Percentiles rank a stretch among this genome's conserved stretches.
Evolutionary conservation across 441 rosid species (phyloP).

Genomic region (Populus trichocarpa): DNA sequence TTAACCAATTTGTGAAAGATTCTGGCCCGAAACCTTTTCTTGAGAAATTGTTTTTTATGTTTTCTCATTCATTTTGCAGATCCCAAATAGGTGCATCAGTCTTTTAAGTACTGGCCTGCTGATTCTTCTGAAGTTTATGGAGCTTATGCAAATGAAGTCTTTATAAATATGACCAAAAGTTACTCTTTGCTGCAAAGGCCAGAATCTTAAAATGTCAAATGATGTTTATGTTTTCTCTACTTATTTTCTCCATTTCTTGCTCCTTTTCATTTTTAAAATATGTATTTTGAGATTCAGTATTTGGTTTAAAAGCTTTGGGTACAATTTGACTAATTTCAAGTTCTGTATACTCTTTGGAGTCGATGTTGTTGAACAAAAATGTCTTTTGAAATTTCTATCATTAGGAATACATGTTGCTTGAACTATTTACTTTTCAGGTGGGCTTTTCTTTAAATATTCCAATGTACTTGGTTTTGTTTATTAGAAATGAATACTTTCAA

Average conservation of each 20-base stretch:
- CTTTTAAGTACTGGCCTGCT: slow-evolving; percentile 54
- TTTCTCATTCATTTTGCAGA: slow-evolving; percentile 64
- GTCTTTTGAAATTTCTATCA: slow-evolving; percentile 1
- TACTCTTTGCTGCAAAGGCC: slow-evolving; percentile 47
- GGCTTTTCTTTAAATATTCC: slow-evolving; percentile 4
- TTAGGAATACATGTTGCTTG: background rate
- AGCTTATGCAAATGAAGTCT: slow-evolving; percentile 67
- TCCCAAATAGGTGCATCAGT: slow-evolving; percentile 49
- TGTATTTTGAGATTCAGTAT: slow-evolving; percentile 20
- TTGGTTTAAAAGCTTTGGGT: slow-evolving; percentile 25
- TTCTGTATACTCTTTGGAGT: slow-evolving; percentile 12
- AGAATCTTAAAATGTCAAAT: slow-evolving; percentile 45
- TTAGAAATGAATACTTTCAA: background rate
- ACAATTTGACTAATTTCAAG: slow-evolving; percentile 20
- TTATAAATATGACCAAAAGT: slow-evolving; percentile 46
- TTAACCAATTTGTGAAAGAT: slow-evolving; percentile 16
- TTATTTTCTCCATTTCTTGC: slow-evolving; percentile 2
- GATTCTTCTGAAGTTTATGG: slow-evolving; percentile 76
- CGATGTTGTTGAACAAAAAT: slow-evolving; percentile 14
- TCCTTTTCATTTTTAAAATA: slow-evolving; percentile 8
- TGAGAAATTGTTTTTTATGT: slow-evolving; percentile 30
- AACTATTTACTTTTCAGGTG: slow-evolving; percentile 3
- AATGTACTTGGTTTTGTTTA: background rate
- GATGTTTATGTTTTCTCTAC: slow-evolving; percentile 19
- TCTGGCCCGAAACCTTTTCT: slow-evolving; percentile 16